Percentiles rank a stretch among this genome's conserved stretches.
These are phyloP conservation scores for Mortierella hygrophila DNA, from an alignment of 192 early-diverging fungal species.

Conservation along the genomic window DNA sequence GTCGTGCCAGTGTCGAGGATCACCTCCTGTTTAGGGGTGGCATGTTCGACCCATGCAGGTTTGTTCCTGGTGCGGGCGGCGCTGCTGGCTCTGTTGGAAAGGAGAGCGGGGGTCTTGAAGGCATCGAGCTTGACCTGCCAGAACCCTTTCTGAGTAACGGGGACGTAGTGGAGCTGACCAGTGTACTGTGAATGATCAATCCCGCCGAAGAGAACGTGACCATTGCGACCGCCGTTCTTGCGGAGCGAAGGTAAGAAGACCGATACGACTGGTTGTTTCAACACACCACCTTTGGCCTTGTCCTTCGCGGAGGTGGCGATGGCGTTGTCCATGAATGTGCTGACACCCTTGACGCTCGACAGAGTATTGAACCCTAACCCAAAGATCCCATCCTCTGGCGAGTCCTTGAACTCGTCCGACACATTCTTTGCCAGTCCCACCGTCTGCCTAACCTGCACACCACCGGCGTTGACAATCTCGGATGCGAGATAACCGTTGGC, in stretches of 20 bases:
- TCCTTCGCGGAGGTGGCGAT: conserved; percentile 48
- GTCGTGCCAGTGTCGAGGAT: conserved; percentile 79
- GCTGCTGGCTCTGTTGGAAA: neutral
- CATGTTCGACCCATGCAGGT: conserved; percentile 5
- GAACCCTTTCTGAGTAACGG: conserved; percentile 63
- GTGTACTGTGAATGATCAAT: conserved; percentile 58
- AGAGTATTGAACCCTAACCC: conserved; percentile 68
- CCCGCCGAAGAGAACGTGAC: conserved; percentile 66
- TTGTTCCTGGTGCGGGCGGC: neutral
- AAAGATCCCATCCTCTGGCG: conserved; percentile 71
- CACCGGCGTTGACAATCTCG: conserved; percentile 71
- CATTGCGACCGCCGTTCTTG: conserved; percentile 55
- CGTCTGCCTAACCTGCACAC: conserved; percentile 67
- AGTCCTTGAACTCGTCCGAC: conserved; percentile 59
- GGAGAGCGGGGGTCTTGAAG: conserved; percentile 27
- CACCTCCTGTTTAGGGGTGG: conserved; percentile 27
- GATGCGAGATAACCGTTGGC: conserved; percentile 47
- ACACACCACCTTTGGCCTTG: conserved; percentile 46
- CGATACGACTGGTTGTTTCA: conserved; percentile 62
- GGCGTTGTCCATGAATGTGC: conserved; percentile 68
- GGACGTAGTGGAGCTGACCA: conserved; percentile 65
- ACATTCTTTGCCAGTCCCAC: conserved; percentile 69
- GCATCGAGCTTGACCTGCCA: conserved; percentile 66
- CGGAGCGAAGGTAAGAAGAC: conserved; percentile 66
- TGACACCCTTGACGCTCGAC: conserved; percentile 43